phyloP scores from a whole-genome alignment of 768 basidiomycete species.

The Russula lepida region DNA sequence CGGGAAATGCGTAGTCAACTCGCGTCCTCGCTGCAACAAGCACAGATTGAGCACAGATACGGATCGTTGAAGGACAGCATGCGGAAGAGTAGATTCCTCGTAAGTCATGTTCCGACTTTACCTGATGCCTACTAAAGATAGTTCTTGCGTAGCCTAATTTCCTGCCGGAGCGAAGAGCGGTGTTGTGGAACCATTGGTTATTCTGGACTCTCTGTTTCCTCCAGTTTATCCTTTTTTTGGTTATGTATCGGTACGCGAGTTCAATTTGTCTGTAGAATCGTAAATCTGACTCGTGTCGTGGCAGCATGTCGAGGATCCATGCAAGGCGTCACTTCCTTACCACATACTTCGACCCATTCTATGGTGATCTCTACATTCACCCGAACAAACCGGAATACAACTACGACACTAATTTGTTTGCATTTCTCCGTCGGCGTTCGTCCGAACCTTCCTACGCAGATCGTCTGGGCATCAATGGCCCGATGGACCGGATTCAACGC shows the following conservation, averaged over 20 bases:
- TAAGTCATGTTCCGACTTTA: constrained; percentile 24
- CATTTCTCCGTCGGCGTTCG: constrained; percentile 14
- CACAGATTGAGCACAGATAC: constrained; percentile 30
- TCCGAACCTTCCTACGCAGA: constrained; percentile 2
- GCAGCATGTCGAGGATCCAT: constrained; percentile 39
- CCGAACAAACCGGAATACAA: constrained; percentile 36
- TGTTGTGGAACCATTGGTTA: constrained; percentile 27
- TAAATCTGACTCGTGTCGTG: not conserved
- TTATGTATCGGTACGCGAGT: constrained; percentile 50
- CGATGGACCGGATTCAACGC: not conserved
- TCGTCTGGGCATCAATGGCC: constrained; percentile 9
- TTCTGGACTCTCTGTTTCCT: constrained; percentile 32
- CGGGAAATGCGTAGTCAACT: constrained; percentile 43
- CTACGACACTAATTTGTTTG: constrained; percentile 31
- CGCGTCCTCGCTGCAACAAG: constrained; percentile 34
- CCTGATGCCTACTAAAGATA: not conserved
- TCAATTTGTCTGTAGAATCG: not conserved
- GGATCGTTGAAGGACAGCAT: constrained; percentile 31
- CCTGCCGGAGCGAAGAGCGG: constrained; percentile 11
- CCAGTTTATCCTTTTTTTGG: constrained; percentile 39
- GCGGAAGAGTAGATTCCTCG: constrained; percentile 32
- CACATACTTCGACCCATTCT: constrained; percentile 71
- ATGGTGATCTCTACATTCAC: constrained; percentile 57
- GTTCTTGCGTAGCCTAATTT: constrained; percentile 17
- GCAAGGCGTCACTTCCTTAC: constrained; percentile 57